Base-by-base conservation (phyloP, 106 monocot species). In the Acorus calamus region DNA sequence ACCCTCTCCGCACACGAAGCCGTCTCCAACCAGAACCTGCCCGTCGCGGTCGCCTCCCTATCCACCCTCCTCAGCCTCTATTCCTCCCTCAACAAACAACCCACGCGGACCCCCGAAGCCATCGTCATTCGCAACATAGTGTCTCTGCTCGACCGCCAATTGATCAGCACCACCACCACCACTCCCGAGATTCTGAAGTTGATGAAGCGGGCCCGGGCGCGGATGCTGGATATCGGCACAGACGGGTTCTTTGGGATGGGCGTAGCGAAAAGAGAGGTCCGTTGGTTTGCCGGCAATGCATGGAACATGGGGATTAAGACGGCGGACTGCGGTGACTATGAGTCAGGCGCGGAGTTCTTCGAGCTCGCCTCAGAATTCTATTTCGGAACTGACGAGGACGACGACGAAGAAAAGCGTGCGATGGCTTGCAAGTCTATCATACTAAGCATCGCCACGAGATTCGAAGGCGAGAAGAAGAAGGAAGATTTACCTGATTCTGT, bases 231-330 rank as follows among this genome's bases (percentile, higher is more conserved):
- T 47, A 49, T 83, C 47, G 87, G 90, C 52, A 54, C 53, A 2
- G 84, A 91, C 53, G 49, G 43, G 7, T 89, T 89, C 78, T 94
- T 89, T 55, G 94, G 90, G 52, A 79, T 65, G 10, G 90, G 83
- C 13, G 78, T 66, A 28, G 71, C 85, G 7, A 49, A 48, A 47
- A 91, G 87, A 11, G 96, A 98, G 69, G 61, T 79, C 2, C 75
- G 74, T 51, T 98, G 96, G 96, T 91, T 98, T 75, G 96, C 96
- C 9, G 88, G 76, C 47, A 83, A 71, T 64, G 60, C 85, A 43
- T 98, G 96, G 96, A 92, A 98, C 66, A 81, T 98, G 78, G 96
- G 83, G 42, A 59, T 88, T 55, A 98, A 79, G 77, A 46, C 73
- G 3, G 84, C 71, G 49, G 88, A 77, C 48, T 76, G 83, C 43